Conservation (phyloP, 495 filamentous ascomycete genomes). For the Collariella sp. region DNA sequence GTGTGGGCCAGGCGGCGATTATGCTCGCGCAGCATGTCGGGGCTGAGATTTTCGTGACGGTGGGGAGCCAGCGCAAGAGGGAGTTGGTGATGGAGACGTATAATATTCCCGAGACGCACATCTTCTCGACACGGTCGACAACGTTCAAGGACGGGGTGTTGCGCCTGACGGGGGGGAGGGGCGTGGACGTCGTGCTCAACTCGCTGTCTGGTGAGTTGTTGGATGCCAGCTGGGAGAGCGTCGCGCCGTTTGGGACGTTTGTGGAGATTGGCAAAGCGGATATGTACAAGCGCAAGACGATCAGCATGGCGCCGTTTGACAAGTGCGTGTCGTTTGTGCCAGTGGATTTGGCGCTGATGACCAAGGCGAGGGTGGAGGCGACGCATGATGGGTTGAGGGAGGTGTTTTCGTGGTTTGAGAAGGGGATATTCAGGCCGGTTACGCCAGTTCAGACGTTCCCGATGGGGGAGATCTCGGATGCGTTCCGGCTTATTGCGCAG, state of each 20-base stretch:
- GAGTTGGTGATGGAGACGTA: slow-evolving; percentile 35
- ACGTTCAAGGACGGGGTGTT: too few species aligned
- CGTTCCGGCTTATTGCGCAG: slow-evolving; percentile 26
- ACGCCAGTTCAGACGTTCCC: too few species aligned
- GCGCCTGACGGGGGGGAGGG: too few species aligned
- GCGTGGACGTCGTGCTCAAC: background rate
- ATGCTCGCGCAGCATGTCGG: slow-evolving; percentile 41
- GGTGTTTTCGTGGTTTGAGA: too few species aligned
- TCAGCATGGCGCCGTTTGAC: too few species aligned
- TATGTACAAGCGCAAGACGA: too few species aligned
- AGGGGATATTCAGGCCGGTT: too few species aligned
- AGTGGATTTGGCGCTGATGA: too few species aligned
- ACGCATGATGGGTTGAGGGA: too few species aligned
- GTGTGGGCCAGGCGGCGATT: slow-evolving; percentile 50
- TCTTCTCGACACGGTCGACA: slow-evolving; percentile 35
- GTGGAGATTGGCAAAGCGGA: background rate
- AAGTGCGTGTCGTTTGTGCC: too few species aligned
- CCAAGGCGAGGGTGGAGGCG: too few species aligned
- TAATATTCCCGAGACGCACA: slow-evolving; percentile 40
- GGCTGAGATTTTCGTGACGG: slow-evolving; percentile 49
- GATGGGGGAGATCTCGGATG: too few species aligned
- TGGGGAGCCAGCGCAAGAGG: slow-evolving; percentile 37
- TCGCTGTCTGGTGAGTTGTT: background rate
- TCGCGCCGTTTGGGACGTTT: background rate
- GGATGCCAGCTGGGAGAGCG: background rate